phyloP scores from a whole-genome alignment of 2,329 filamentous ascomycete genomes.

The Escovopsis sp. region DNA sequence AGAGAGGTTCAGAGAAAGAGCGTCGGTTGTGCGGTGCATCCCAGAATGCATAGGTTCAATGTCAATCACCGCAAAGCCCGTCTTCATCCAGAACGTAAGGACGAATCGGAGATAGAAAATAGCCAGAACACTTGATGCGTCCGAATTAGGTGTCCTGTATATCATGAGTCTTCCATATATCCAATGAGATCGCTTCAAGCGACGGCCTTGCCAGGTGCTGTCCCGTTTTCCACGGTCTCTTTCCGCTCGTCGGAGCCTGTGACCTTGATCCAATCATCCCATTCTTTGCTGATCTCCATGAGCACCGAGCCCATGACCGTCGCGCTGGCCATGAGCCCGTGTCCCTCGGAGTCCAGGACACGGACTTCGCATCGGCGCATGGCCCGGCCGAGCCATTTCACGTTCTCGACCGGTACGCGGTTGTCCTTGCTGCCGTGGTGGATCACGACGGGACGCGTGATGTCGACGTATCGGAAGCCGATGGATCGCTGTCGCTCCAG shows the following conservation, averaged over 20 bases:
- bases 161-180: too few species aligned
- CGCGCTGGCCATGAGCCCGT: constrained; percentile 91
- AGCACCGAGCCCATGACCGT: constrained; percentile 87
- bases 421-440: constrained; percentile 87
- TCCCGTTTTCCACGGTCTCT: constrained; percentile 6
- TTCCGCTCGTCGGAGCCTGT: constrained; percentile 28
- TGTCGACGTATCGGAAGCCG: constrained; percentile 93
- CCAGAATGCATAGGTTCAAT: too few species aligned
- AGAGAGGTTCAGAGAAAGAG: background rate
- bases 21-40: constrained; percentile 1
- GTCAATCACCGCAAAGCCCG: too few species aligned
- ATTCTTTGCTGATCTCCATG: constrained; percentile 86
- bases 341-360: constrained; percentile 79
- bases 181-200: too few species aligned
- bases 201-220: too few species aligned
- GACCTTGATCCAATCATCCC: constrained; percentile 69
- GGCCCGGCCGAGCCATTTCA: constrained; percentile 82
- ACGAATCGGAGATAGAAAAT: background rate
- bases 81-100: too few species aligned
- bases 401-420: constrained; percentile 86
- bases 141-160: too few species aligned
- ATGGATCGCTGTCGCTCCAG: constrained; percentile 82
- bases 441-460: constrained; percentile 79
- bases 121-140: background rate
- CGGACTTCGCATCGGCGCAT: constrained; percentile 90